Evolutionary conservation across 352 stramenopile genomes (phyloP).

Genomic region (Phytophthora lateralis): DNA sequence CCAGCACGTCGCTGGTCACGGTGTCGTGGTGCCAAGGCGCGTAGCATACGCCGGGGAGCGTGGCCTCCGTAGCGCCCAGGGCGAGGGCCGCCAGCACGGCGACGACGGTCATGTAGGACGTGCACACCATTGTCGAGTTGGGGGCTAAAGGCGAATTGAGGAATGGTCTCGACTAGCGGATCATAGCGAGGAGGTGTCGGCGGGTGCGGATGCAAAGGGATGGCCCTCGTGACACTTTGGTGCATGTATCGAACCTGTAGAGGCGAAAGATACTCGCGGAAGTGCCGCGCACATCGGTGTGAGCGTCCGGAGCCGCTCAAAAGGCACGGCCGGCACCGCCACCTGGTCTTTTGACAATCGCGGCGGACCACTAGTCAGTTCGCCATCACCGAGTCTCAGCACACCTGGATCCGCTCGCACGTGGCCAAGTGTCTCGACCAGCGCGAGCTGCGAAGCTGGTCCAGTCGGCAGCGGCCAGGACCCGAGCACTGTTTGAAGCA

Average conservation of each 20-base stretch:
- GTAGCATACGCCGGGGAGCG: slow-evolving; percentile 53
- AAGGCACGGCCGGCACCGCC: slow-evolving; percentile 19
- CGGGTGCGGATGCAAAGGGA: slow-evolving; percentile 23
- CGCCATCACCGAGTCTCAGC: slow-evolving; percentile 21
- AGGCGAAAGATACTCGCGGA: slow-evolving; percentile 32
- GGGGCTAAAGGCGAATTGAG: slow-evolving; percentile 26
- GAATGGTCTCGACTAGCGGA: slow-evolving; percentile 25
- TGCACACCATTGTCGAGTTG: slow-evolving; percentile 39
- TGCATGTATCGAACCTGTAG: slow-evolving; percentile 16
- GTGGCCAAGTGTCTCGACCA: neutral
- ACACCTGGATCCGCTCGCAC: neutral
- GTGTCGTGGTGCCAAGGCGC: slow-evolving; percentile 56
- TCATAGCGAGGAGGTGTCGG: slow-evolving; percentile 9
- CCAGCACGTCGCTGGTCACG: slow-evolving; percentile 41
- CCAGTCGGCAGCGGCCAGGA: neutral
- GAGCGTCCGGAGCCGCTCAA: slow-evolving; percentile 21
- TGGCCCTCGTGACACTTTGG: slow-evolving; percentile 12
- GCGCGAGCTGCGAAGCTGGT: neutral
- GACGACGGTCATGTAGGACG: slow-evolving; percentile 41
- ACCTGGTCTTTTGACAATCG: slow-evolving; percentile 25
- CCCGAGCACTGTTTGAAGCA: too few species aligned
- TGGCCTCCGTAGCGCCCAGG: slow-evolving; percentile 14
- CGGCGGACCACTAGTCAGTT: slow-evolving; percentile 28
- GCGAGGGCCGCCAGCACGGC: slow-evolving; percentile 35
- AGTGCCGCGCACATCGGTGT: slow-evolving; percentile 36